Base-by-base conservation (phyloP, 2,329 filamentous ascomycete genomes). In the Chrysosporium queenslandicum region DNA sequence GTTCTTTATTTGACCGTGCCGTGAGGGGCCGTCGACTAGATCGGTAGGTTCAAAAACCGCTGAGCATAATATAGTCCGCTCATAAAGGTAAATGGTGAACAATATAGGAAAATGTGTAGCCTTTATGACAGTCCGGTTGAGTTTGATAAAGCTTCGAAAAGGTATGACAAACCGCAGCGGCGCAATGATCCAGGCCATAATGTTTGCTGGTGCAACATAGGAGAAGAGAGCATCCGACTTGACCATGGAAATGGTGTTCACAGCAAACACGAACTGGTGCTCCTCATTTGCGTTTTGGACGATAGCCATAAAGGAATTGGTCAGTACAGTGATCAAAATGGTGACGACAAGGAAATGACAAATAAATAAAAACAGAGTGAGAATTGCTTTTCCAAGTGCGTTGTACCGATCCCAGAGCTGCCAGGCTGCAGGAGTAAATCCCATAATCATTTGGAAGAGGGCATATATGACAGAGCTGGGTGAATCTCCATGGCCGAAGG, bases 221-320 rank as follows among this genome's bases (percentile, higher is more conserved):
- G 88, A 94, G 73, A 97, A 97, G 0, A 96, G 74, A 0, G 89
- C 86, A 66, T 97, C 91, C n/a, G 92, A 95, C 68, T 96, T 97
- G 58, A 96, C 91, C 87, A 95, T 94, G 3, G 88, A 94, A 46
- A 96, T 94, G 3, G 91, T 94, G 64, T 96, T 97, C 66, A 97
- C 89, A 0, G 91, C 91, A 63, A 97, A 96, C 2, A 96, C 71
- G 64, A 95, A 96, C 58, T 83, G 81, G 60, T 96, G 90, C 68
- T 96, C 91, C 66, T 96, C 86, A 51, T 88, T 87, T 6, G 90
- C 89, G 64, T 96, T 96, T 48, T 88, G 88, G 2, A 92, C 87
- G 64, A 96, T 91, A 1, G 85, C 82, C 85, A 94, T 94, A 72
- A 96, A 97, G 0, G 87, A 94, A 64, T 96, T 96, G 4, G 90